Conservation (phyloP, 495 filamentous ascomycete species). For the Daldinia caldariorum region DNA sequence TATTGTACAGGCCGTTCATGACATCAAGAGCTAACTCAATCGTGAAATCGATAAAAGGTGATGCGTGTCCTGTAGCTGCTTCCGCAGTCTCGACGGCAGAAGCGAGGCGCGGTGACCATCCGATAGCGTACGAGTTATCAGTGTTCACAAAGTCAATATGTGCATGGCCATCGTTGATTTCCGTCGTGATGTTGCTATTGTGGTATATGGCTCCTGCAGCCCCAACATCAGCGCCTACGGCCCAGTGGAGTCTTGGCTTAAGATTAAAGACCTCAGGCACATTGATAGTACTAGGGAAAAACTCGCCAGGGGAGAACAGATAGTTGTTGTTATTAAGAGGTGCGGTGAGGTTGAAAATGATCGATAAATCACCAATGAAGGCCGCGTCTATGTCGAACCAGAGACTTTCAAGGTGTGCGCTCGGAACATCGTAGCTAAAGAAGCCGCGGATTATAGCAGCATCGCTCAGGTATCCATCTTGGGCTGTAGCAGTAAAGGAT, state of each 20-base stretch:
- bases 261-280: constrained; percentile 45
- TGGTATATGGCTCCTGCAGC: constrained; percentile 37
- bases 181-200: constrained; percentile 34
- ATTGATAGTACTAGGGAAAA: constrained; percentile 39
- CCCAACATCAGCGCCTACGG: constrained; percentile 42
- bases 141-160: constrained; percentile 45
- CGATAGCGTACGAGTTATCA: constrained; percentile 32
- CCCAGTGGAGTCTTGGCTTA: constrained; percentile 41
- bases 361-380: constrained; percentile 38
- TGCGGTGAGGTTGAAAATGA: constrained; percentile 40
- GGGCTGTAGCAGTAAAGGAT: constrained; percentile 38
- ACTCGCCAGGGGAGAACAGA: constrained; percentile 32
- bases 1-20: constrained; percentile 23
- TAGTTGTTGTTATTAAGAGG: constrained; percentile 39
- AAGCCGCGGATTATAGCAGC: constrained; percentile 47
- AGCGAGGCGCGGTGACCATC: constrained; percentile 43
- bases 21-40: constrained; percentile 34
- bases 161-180: constrained; percentile 44
- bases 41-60: constrained; percentile 35
- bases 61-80: constrained; percentile 36
- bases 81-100: constrained; percentile 38
- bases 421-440: constrained; percentile 44
- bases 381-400: constrained; percentile 49
- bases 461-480: constrained; percentile 39
- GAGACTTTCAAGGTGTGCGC: constrained; percentile 32